These are phyloP conservation scores for Trifolium fragiferum DNA, from an alignment of 306 rosid genomes.

Conservation along the genomic window DNA sequence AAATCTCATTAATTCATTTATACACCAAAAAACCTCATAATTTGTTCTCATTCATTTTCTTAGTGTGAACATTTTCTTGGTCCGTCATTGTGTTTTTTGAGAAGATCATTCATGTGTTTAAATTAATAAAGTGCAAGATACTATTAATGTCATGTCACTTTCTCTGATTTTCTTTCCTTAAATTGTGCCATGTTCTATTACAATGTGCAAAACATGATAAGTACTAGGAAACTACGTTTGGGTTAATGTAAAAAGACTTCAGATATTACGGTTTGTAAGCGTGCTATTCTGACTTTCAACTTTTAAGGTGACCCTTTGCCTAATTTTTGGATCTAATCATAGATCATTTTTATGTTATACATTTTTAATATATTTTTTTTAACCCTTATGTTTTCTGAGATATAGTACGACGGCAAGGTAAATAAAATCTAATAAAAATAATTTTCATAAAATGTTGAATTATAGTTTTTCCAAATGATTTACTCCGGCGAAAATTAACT, in stretches of 20 bases:
- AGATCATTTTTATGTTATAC: not conserved
- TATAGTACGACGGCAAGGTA: too few species aligned
- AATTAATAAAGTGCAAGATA: slow-evolving; percentile 26
- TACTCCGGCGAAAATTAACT: too few species aligned
- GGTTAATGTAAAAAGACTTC: slow-evolving; percentile 3
- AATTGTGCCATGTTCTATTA: slow-evolving; percentile 47
- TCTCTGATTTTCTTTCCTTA: slow-evolving; percentile 35
- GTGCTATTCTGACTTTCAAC: not conserved
- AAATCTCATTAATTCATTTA: not conserved
- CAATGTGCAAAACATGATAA: slow-evolving; percentile 10
- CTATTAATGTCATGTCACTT: not conserved
- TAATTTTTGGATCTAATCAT: not conserved
- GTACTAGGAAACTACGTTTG: not conserved
- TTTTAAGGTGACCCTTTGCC: not conserved
- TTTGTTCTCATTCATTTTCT: not conserved
- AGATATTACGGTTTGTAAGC: slow-evolving; percentile 34
- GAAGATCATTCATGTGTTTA: not conserved
- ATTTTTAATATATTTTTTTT: too few species aligned
- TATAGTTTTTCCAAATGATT: too few species aligned
- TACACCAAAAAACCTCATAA: not conserved
- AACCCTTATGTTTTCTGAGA: too few species aligned
- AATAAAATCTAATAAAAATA: too few species aligned
- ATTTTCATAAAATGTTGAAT: too few species aligned
- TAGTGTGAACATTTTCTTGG: slow-evolving; percentile 4
- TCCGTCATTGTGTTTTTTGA: not conserved